Evolutionary conservation across 306 rosid species (phyloP).

Genomic region (Fagus crenata): DNA sequence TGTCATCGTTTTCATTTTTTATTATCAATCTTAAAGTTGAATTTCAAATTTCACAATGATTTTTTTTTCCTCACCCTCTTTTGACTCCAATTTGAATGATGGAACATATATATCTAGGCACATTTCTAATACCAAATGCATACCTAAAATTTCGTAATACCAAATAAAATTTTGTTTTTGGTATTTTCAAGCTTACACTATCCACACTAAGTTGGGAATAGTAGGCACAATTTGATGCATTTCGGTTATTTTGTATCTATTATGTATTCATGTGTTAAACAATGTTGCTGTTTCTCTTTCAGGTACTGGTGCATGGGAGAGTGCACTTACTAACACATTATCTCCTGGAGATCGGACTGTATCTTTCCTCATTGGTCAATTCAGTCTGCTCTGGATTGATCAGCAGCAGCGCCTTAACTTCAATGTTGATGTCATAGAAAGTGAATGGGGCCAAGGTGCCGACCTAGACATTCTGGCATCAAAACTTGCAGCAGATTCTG

Average conservation of each 20-base stretch:
- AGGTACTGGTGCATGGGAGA: conserved; percentile 99
- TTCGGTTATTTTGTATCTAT: neutral
- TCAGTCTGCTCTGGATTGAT: conserved; percentile 99
- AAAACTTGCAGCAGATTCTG: conserved; percentile 73
- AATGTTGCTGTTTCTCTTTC: conserved; percentile 29
- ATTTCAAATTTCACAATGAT: neutral
- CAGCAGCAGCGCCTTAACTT: conserved; percentile 97
- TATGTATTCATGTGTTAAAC: conserved; percentile 9
- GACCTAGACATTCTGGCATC: conserved; percentile 80
- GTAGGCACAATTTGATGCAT: conserved; percentile 8
- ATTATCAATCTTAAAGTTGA: neutral
- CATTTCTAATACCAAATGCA: neutral
- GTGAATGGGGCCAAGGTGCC: conserved; percentile 98
- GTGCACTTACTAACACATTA: conserved; percentile 95
- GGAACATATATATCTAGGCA: neutral
- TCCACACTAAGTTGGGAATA: conserved; percentile 3
- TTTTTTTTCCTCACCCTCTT: neutral
- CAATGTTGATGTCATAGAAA: conserved; percentile 89
- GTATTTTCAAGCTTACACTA: neutral
- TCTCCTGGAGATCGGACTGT: conserved; percentile 92
- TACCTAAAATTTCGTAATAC: neutral
- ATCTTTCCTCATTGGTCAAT: conserved; percentile 91
- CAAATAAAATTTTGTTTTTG: neutral
- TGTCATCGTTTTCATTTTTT: neutral
- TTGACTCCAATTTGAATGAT: neutral